Conservation (phyloP, 495 filamentous ascomycete species). For the Neurospora sp. region DNA sequence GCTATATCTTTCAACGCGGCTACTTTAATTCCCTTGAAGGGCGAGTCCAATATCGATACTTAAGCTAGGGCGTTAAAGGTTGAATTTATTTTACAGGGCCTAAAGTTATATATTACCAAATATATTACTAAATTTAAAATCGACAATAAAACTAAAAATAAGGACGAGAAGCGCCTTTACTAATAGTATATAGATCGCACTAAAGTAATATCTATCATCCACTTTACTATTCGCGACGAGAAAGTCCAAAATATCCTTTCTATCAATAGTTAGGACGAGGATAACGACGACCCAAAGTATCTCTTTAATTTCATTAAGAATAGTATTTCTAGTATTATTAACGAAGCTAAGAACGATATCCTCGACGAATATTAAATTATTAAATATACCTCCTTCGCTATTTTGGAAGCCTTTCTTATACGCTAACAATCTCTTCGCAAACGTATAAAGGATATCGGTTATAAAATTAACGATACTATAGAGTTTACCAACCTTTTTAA, state of each 20-base stretch:
- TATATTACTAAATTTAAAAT: too few species aligned
- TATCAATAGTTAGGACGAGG: neutral
- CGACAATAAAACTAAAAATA: too few species aligned
- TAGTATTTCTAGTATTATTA: neutral
- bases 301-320: neutral
- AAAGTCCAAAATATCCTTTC: neutral
- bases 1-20: too few species aligned
- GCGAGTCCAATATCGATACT: too few species aligned
- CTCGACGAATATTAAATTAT: neutral
- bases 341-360: neutral
- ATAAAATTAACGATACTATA: neutral
- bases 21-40: too few species aligned
- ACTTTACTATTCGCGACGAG: too few species aligned
- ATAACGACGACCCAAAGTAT: neutral
- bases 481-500: neutral
- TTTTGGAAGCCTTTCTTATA: neutral
- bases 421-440: fast-evolving
- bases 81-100: too few species aligned
- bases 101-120: too few species aligned
- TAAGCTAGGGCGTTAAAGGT: too few species aligned
- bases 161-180: too few species aligned
- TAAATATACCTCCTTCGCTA: neutral
- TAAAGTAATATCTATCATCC: too few species aligned
- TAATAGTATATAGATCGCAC: too few species aligned
- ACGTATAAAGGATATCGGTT: neutral